Evolutionary conservation across 192 early-diverging fungal genomes (phyloP).

Genomic region (Geosiphon pyriformis): DNA sequence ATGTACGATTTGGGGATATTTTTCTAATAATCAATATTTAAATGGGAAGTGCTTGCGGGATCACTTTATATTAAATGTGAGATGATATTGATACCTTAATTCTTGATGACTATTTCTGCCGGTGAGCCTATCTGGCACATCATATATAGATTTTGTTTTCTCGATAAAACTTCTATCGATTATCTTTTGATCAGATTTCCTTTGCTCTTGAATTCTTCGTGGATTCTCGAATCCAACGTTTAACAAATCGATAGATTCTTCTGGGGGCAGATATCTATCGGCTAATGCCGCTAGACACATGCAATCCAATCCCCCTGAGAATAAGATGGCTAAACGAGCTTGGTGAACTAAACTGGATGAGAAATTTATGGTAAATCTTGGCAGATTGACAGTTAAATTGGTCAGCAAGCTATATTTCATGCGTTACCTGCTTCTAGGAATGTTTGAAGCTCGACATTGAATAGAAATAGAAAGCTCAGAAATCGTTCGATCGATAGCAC

Average conservation of each 20-base stretch:
- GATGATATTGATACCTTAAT: constrained; percentile 27
- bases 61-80: background rate
- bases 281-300: constrained; percentile 80
- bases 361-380: too few species aligned
- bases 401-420: too few species aligned
- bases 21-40: constrained; percentile 38
- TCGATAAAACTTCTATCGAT: background rate
- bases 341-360: too few species aligned
- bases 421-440: constrained; percentile 41
- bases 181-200: constrained; percentile 18
- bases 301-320: constrained; percentile 95
- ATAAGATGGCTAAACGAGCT: constrained; percentile 71
- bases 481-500: constrained; percentile 35
- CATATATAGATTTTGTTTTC: constrained; percentile 35
- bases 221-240: constrained; percentile 98
- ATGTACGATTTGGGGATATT: constrained; percentile 63
- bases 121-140: constrained; percentile 82
- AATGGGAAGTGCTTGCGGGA: background rate
- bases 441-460: constrained; percentile 38
- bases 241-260: constrained; percentile 83
- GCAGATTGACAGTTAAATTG: too few species aligned
- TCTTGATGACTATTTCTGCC: constrained; percentile 51
- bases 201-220: constrained; percentile 39
- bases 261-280: constrained; percentile 58
- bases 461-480: constrained; percentile 43